A percentile compares a stretch with the other conserved stretches of the same genome.
These are phyloP conservation scores for Phytophthora sp. DNA, from an alignment of 352 stramenopile species.

Conservation along the genomic window DNA sequence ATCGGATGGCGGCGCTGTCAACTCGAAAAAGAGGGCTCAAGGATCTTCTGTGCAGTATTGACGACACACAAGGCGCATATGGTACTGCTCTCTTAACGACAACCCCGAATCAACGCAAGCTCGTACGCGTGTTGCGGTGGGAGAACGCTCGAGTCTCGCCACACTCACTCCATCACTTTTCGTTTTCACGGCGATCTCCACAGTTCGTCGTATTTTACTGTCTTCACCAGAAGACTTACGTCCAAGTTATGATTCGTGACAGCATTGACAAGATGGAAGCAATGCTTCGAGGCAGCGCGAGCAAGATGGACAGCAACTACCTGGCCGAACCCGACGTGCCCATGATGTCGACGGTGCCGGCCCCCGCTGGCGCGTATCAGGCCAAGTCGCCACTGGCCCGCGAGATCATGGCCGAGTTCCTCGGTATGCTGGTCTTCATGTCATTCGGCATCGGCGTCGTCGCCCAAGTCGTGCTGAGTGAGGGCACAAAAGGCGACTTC, in stretches of 20 bases:
- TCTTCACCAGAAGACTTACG: background rate
- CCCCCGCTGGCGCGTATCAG: slow-evolving; percentile 22
- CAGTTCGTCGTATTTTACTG: slow-evolving; percentile 15
- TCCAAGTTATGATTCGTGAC: slow-evolving; percentile 21
- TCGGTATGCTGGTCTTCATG: slow-evolving; percentile 64
- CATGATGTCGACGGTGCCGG: slow-evolving; percentile 33
- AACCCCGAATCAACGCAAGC: slow-evolving; percentile 13
- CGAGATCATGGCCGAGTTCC: slow-evolving; percentile 66
- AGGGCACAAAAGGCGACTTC: slow-evolving; percentile 58
- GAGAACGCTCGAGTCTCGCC: slow-evolving; percentile 10
- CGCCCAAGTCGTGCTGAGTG: slow-evolving; percentile 57
- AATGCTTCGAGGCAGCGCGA: slow-evolving; percentile 26
- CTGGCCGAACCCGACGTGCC: slow-evolving; percentile 35
- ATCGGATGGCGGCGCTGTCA: slow-evolving; percentile 15
- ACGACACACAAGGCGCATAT: slow-evolving; percentile 12
- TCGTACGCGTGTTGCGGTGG: slow-evolving; percentile 8
- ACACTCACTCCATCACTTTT: slow-evolving; percentile 16
- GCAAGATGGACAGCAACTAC: slow-evolving; percentile 38
- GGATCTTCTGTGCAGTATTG: background rate
- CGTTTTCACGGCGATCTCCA: slow-evolving; percentile 23
- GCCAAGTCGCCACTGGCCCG: slow-evolving; percentile 51
- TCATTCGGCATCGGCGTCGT: slow-evolving; percentile 63
- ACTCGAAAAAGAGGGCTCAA: slow-evolving; percentile 7
- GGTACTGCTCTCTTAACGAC: slow-evolving; percentile 12
- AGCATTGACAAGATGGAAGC: slow-evolving; percentile 29